Base-by-base conservation (phyloP, 2,329 filamentous ascomycete species). In the Cladosporium sp. region DNA sequence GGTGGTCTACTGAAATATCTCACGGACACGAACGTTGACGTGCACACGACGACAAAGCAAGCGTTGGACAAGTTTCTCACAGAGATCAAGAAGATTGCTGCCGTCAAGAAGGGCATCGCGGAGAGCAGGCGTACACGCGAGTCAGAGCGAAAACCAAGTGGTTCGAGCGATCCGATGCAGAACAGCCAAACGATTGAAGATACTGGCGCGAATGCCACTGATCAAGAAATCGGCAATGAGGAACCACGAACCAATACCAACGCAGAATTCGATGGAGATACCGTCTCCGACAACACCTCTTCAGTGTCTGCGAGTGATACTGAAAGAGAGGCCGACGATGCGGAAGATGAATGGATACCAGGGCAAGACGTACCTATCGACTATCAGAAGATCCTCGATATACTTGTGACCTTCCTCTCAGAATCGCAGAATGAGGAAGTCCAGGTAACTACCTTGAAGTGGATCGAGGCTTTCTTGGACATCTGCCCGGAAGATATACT, bases 401-500 rank as follows among this genome's bases (percentile, higher is more conserved):
- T 97, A 56, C 76, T 99, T 42, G 92, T 96, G 2, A 87, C 88
- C 12, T 97, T 94, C 63, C 82, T 99, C 45, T 89, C 96, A 67
- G 89, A 90, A 17, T 88, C 89, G 3, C 65, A 71, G 87, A 92
- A 97, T 71, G 92, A 97, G 72, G 90, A 96, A 69, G 92, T 95
- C 64, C 84, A 97, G 45, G 81, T 97, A 39, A 95, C 96, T 55
- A 92, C 92, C 3, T 80, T 99, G 28, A 85, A 91, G 62, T 99
- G 94, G 94, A 92, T 99, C 64, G 92, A 97, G 65, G 89, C 89
- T 60, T 97, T 99, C 72, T 88, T 99, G 66, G 92, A 97, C 63
- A 97, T 99, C 47, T 97, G 92, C 67, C 93, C 94, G 0, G 94
- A 97, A 71, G 94, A 99, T 69, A 95, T 99, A 3, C 81, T 99